Evolutionary conservation across 208 protist genomes (phyloP), one percentile per base, ranked within the genome.

Genomic region (Acanthamoeba royreba): DNA sequence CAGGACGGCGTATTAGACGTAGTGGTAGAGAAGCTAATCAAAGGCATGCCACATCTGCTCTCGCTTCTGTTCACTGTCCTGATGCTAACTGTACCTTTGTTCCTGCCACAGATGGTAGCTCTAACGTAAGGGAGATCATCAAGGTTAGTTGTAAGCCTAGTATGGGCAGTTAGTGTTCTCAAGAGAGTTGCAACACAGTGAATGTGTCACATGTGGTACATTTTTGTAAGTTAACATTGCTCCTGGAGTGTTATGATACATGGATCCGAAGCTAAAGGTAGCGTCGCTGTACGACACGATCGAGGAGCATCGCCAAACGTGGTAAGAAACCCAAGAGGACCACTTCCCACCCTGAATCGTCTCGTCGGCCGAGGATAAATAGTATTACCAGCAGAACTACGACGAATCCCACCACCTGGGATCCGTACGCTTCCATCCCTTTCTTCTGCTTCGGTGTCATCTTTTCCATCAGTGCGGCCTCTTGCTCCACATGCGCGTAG

Each of bases 91-190:
- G 40, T 0, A n/a, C 11, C 28, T 8, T 40, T 77, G 13, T 77
- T 77, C 13, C 33, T 22, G 7, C 61, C 61, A 45, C 15, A 89
- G 81, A 89, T 31, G 81, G 81, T 22, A 89, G 49, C 46, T 89
- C 81, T 31, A 89, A 89, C 28, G 81, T 89, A 33, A 8, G 81
- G n/a, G 81, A 89, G 81, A 61, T 89, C 31, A 89, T 89, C 81
- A 89, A 89, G 52, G 19, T 89, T n/a, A 40, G 33, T 17, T 43
- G 19, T 13, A 89, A 89, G 22, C 53, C n/a, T n/a, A 28, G 53
- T 28, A 28, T n/a, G 19, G 22, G 19, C 53, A 28, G 22, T n/a
- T 61, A 19, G 19, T 61, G 81, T 66, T 35, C 40, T 11, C 15
- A 22, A 33, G 33, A 11, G 40, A 17, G 55, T 0, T 61, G 46